Evolutionary conservation across 495 filamentous ascomycete species (phyloP).

Genomic region (Collariella sp.): DNA sequence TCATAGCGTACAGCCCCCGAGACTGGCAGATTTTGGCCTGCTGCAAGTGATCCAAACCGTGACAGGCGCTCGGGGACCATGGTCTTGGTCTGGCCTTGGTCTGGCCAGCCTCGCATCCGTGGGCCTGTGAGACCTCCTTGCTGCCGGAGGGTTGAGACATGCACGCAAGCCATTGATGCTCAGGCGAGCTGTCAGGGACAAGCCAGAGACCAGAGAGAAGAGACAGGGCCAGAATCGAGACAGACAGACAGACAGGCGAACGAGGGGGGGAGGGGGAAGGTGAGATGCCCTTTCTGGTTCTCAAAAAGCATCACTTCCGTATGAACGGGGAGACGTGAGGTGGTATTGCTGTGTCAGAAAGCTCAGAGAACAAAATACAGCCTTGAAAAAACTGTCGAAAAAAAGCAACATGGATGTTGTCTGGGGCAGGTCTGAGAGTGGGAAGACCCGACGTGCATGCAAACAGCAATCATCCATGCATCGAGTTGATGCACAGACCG

Average conservation of each 20-base stretch:
- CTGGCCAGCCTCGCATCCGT: not conserved
- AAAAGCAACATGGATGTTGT: slow-evolving; percentile 5
- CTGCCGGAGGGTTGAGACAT: not conserved
- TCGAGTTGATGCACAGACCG: no score
- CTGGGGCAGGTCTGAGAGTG: not conserved
- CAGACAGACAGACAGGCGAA: not conserved
- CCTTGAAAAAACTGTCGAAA: not conserved
- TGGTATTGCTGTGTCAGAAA: not conserved
- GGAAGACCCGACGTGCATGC: not conserved
- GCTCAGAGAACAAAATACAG: not conserved
- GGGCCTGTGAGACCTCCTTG: not conserved
- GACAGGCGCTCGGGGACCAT: not conserved
- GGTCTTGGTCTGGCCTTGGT: not conserved
- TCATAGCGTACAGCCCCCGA: not conserved
- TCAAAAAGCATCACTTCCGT: not conserved
- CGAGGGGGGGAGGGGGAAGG: no score
- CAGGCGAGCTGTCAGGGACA: no score
- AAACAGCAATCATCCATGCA: not conserved
- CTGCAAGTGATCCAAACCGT: slow-evolving; percentile 2
- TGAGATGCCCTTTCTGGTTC: no score
- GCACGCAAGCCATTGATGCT: no score
- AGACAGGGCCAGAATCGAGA: not conserved
- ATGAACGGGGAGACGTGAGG: no score
- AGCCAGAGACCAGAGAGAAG: not conserved
- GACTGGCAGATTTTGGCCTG: not conserved